Evolutionary conservation across 306 rosid species (phyloP).

Genomic region (Begonia loranthoides): DNA sequence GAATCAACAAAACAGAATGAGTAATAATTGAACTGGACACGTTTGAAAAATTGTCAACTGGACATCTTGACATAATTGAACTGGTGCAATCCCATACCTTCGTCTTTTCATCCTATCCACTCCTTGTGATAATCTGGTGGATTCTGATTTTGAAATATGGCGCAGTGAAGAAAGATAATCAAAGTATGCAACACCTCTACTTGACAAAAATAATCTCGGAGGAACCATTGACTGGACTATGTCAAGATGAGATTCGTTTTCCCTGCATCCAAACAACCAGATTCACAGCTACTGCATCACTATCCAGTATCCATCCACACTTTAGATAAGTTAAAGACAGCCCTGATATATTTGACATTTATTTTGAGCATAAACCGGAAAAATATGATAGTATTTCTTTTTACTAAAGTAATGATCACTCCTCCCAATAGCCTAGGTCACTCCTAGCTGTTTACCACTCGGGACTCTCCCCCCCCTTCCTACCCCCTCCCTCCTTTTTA

Average conservation of each 20-base stretch:
- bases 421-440: no score
- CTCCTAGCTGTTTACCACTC: no score
- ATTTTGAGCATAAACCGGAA: no score
- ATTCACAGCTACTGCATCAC: neutral
- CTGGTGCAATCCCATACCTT: slow-evolving; percentile 30
- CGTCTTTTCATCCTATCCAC: slow-evolving; percentile 27
- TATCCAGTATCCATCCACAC: neutral
- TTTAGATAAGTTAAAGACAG: no score
- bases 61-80: no score
- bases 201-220: slow-evolving; percentile 23
- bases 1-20: slow-evolving; percentile 12
- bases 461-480: no score
- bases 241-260: slow-evolving; percentile 26
- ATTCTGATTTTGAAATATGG: slow-evolving; percentile 56
- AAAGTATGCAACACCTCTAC: slow-evolving; percentile 32
- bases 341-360: no score
- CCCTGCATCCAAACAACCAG: slow-evolving; percentile 26
- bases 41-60: slow-evolving; percentile 1
- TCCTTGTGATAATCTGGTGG: slow-evolving; percentile 39
- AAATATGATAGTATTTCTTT: no score
- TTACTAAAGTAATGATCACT: no score
- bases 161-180: slow-evolving; percentile 72
- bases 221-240: slow-evolving; percentile 47
- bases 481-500: no score
- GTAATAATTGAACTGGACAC: slow-evolving; percentile 1